Evolutionary conservation across 768 basidiomycete species (phyloP), one percentile per base, ranked within the genome.

Genomic region (Lactifluus pinguis): DNA sequence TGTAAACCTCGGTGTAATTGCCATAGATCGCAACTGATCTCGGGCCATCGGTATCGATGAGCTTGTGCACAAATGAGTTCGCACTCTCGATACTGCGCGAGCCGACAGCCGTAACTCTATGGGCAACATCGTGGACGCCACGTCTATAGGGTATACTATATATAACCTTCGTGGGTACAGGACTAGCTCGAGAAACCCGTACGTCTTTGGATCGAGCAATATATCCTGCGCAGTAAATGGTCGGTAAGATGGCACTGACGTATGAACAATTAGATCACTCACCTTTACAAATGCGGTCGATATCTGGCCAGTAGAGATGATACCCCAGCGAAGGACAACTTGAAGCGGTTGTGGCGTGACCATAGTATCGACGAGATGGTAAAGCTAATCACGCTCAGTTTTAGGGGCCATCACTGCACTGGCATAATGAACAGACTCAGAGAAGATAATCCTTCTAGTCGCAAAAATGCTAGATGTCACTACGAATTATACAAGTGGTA

Each of bases 291-390:
- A 94, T 11, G 70, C 71, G 34, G 75, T 75, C 9, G 90, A 83
- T 60, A 93, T 94, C 19, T 70, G 69, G 34, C 89, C 90, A 1
- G 91, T 92, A 13, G 90, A 89, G 63, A 95, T 86, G 65, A 94
- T 89, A 17, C 92, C 92, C 92, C 92, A 93, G 57, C 82, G 82
- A 56, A 92, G 71, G 17, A 74, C 75, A 50, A n/a, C n/a, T n/a
- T n/a, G n/a, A n/a, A 77, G 73, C 1, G 76, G 75, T 63, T 73
- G 72, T 56, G 53, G 53, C 34, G 68, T 41, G 3, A 63, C 44
- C 69, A 68, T 69, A 5, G 19, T 39, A 49, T 9, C 17, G 41
- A 42, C 17, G n/a, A 44, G 45, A 25, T 11, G 19, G 21, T 47
- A 25, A 45, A 10, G 6, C 19, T 21, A n/a, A 45, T 45, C 3